phyloP scores from a whole-genome alignment of 495 filamentous ascomycete species.

The Letharia lupina region DNA sequence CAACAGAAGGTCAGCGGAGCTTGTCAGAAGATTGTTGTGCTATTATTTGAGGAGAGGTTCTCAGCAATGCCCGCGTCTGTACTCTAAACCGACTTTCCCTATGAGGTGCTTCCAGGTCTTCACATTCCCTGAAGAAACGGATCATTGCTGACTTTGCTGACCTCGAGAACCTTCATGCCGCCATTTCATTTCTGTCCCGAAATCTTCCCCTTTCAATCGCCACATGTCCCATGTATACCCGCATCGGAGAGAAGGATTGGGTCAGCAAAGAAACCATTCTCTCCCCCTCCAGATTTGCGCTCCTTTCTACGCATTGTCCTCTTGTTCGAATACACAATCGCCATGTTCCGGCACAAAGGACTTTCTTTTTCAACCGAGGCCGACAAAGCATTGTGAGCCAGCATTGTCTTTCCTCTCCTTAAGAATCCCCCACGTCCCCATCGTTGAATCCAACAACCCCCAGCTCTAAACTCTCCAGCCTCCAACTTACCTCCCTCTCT shows the following conservation, averaged over 20 bases:
- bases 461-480: not conserved
- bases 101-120: not conserved
- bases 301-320: not conserved
- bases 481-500: not conserved
- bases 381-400: slow-evolving; percentile 2
- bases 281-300: not conserved
- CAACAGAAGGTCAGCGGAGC: not conserved
- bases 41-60: not conserved
- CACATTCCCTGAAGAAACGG: not conserved
- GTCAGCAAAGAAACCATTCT: not conserved
- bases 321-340: not conserved
- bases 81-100: not conserved
- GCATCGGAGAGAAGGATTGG: not conserved
- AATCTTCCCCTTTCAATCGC: not conserved
- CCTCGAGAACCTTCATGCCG: not conserved
- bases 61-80: not conserved
- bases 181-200: not conserved
- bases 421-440: not conserved
- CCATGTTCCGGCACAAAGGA: not conserved
- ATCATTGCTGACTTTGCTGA: not conserved
- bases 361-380: not conserved
- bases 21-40: not conserved
- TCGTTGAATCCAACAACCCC: not conserved
- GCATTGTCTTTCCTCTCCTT: not conserved
- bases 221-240: not conserved